Base-by-base conservation (phyloP, 2,329 filamentous ascomycete species). In the Trichoderma aggressivum region DNA sequence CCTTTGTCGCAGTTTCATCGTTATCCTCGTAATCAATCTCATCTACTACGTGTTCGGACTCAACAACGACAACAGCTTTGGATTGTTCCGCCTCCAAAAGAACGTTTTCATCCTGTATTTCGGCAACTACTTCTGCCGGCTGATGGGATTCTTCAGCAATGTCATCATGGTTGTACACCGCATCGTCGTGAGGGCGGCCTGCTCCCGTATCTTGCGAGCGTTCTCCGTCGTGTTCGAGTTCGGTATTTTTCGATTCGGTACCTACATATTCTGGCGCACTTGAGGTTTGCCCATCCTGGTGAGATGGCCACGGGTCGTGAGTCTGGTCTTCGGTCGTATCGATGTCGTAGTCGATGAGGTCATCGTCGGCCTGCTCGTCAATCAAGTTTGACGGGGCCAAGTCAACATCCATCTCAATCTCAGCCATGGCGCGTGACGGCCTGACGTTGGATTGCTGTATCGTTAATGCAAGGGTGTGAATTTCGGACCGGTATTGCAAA, bases 291-390 rank as follows among this genome's bases (percentile, higher is more conserved):
- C 64, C 70, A 24, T 71, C 68, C 10, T 53, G 55, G 32, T 72
- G 67, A n/a, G 68, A 56, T 11, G 68, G n/a, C 62, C 32, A 65
- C 14, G 24, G 56, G 7, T 59, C 47, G 28, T 70, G 61, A 7
- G 55, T 66, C 26, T 71, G 73, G 11, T 74, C 70, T 36, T 77
- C 76, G 2, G 72, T 70, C 26, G 73, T 66, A 55, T 79, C 81
- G 65, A 78, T 80, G 34, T 82, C 81, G 53, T 81, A 83, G 70
- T 81, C 78, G 63, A 82, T 80, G 28, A 81, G 73, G 70, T 83
- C 81, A 16, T 81, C 78, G 50, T 81, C 78, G 8, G 73, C 71
- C 28, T 74, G 75, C 6, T 63, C 69, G 26, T 76, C 77, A 8
- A 77, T 62, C 47, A 71, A 73, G 36, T 74, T 72, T 36, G 78